phyloP scores from a whole-genome alignment of 345 rosid species.

The Combretum micranthum region DNA sequence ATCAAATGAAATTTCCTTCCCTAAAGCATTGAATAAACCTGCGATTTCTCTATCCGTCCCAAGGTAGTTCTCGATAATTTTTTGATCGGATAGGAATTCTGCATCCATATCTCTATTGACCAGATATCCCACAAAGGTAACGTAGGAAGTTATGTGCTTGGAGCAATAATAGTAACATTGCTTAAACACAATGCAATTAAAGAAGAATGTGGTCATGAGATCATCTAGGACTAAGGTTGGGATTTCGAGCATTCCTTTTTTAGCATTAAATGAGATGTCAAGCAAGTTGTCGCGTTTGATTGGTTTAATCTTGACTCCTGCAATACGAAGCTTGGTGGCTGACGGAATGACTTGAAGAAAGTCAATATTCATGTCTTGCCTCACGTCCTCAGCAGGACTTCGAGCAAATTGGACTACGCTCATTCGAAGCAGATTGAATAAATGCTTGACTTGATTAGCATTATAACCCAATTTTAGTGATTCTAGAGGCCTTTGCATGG shows the following conservation, averaged over 20 bases:
- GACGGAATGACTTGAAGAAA: constrained; percentile 15
- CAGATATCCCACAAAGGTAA: constrained; percentile 35
- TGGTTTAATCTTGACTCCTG: constrained; percentile 29
- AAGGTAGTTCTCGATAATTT: constrained; percentile 33
- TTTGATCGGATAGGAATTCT: constrained; percentile 25
- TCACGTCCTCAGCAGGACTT: neutral
- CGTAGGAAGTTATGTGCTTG: constrained; percentile 34
- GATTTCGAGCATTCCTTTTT: constrained; percentile 26
- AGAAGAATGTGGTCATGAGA: constrained; percentile 18
- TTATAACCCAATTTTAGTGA: constrained; percentile 3
- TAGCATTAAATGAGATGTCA: constrained; percentile 23
- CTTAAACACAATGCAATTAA: constrained; percentile 38
- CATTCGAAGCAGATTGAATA: constrained; percentile 37
- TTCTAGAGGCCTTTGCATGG: constrained; percentile 14
- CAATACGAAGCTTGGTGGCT: constrained; percentile 33
- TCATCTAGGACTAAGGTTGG: constrained; percentile 33
- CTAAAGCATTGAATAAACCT: constrained; percentile 26
- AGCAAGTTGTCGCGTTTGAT: constrained; percentile 25
- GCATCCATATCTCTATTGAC: constrained; percentile 27
- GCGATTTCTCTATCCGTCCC: constrained; percentile 35
- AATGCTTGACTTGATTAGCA: constrained; percentile 21
- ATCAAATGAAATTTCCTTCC: constrained; percentile 31
- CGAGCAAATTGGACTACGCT: constrained; percentile 21
- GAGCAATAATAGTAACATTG: constrained; percentile 29
- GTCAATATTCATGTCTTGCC: neutral